Conservation (phyloP, 164 flowering plant species). For the Umbellularia californica region DNA sequence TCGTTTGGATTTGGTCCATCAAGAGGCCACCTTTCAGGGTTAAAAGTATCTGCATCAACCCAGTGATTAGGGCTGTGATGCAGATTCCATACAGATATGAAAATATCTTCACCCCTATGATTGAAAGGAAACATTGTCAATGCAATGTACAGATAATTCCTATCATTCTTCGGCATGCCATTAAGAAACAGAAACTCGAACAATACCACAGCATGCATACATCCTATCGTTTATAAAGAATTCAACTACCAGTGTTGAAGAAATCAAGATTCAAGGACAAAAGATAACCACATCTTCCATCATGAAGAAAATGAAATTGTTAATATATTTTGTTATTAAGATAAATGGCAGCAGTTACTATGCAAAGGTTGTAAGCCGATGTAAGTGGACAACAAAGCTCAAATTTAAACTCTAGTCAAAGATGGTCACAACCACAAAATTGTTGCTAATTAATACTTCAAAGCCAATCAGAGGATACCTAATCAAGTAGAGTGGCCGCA, state of each 20-base stretch:
- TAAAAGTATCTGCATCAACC: constrained; percentile 81
- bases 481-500: not conserved
- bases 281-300: not conserved
- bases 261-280: not conserved
- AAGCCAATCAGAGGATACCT: not conserved
- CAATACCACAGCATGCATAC: not conserved
- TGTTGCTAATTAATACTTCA: not conserved
- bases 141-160: not conserved
- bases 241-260: not conserved
- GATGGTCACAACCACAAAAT: not conserved
- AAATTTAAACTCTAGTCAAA: not conserved
- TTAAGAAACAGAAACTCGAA: not conserved
- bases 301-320: not conserved
- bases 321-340: not conserved
- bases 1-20: constrained; percentile 96
- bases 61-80: constrained; percentile 78
- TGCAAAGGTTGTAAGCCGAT: not conserved
- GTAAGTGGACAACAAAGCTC: not conserved
- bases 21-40: constrained; percentile 97
- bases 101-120: constrained; percentile 85
- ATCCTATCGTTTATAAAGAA: not conserved
- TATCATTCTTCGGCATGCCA: not conserved
- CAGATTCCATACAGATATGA: constrained; percentile 92
- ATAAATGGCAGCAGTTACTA: not conserved
- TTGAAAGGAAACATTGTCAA: constrained; percentile 4